Evolutionary conservation across 106 monocot genomes (phyloP), one percentile per base, ranked within the genome.

Genomic region (Apostasia shenzhenica): DNA sequence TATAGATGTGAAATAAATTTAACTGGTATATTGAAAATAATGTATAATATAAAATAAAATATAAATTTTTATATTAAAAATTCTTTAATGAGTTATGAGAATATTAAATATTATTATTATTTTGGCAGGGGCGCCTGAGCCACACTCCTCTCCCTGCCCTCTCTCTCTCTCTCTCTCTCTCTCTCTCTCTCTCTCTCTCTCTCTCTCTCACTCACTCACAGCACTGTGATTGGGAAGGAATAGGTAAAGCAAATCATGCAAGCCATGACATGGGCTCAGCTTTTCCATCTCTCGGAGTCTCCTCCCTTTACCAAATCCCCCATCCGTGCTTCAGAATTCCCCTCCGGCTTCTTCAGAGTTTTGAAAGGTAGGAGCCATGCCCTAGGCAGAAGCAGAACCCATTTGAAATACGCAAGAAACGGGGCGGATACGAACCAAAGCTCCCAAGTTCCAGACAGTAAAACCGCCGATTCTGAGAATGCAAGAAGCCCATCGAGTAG

Each of bases 401-500:
- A 40, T 40, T 40, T 40, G 45, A 64, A 46, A 47, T 64, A 42
- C 12, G 14, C 64, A 64, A 64, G 26, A 64, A 64, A 47, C 1
- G 46, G 46, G 44, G 8, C 44, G 14, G 64, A n/a, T 12, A 48
- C 46, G 14, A 46, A 42, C 64, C 40, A 64, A 64, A 64, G 48
- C 41, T 26, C 12, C 14, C 48, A 59, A 40, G 37, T 41, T 41
- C 2, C 59, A 59, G 59, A 59, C 4, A 59, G 9, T 59, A 59
- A 59, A 41, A 4, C 13, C 59, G 59, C 64, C 4, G 45, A 45
- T 3, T 64, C 64, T 64, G 46, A 64, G 14, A 64, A 48, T 64
- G 46, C 48, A 48, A 64, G 48, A n/a, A 64, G 64, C 14, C 42
- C 46, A 8, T 53, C 63, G 8, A 45, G n/a, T 26, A 54, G 63